Evolutionary conservation across 106 monocot species (phyloP), one percentile per base, ranked within the genome.

Genomic region (Acorus calamus): DNA sequence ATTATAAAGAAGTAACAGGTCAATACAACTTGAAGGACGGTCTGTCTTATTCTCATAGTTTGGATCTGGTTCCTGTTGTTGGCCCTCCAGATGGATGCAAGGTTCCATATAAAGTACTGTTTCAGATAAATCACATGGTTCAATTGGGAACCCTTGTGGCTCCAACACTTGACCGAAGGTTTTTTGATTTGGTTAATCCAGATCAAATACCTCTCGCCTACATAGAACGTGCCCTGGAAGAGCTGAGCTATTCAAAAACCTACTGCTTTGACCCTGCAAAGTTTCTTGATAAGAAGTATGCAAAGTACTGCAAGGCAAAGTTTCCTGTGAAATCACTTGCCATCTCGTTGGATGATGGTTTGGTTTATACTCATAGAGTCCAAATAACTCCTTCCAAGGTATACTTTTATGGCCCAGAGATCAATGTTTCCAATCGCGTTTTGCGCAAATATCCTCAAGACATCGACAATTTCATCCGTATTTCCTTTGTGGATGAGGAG

Each of bases 401-500:
- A 8, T 90, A 90, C 66, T 90, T 89, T 52, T 79, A 63, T 67
- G 89, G 86, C 4, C 94, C 89, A 5, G 86, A 94, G 61, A 70
- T 90, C 45, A 87, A 86, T 71, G 84, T 94, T 50, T 94, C 94
- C 47, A 94, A 94, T 69, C 84, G 94, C 44, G 87, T 94, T 3
- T 8, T 94, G 6, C 81, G 94, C 6, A 46, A 82, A 63, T 90
- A 67, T 55, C 47, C 57, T 8, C 54, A 81, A 9, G 65, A 87
- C 43, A 57, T 87, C 12, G 77, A 90, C 57, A 79, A 87, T 55
- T 94, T 94, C 68, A 67, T 94, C n/a, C 65, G 94, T 53, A 63
- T 94, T 61, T 90, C 94, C 14, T 94, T 90, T 72, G 84, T 94
- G 7, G 89, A 94, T 59, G 94, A 94, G 76, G 82, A 84, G 59